These are phyloP conservation scores for Alloteropsis semialata DNA, from an alignment of 176 grass and related monocot species.

Conservation along the genomic window DNA sequence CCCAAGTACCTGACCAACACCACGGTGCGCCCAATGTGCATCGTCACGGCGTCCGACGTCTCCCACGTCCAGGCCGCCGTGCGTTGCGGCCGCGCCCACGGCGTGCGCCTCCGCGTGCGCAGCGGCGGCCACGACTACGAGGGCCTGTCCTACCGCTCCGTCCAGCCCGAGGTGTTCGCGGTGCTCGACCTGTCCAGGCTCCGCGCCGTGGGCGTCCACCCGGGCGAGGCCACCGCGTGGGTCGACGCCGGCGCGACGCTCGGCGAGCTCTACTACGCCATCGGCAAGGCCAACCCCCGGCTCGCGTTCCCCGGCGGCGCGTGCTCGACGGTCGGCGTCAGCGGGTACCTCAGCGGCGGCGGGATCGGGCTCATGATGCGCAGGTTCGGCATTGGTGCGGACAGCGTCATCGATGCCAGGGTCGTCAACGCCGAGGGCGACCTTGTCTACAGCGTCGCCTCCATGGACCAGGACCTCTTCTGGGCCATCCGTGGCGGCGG, in stretches of 20 bases:
- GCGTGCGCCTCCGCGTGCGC: slow-evolving; percentile 39
- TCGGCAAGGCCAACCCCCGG: slow-evolving; percentile 6
- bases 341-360: slow-evolving; percentile 8
- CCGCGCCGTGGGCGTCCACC: neutral
- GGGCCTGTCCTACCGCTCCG: slow-evolving; percentile 54
- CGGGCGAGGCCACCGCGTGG: neutral
- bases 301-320: slow-evolving; percentile 11
- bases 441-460: neutral
- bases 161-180: slow-evolving; percentile 4
- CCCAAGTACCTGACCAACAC: slow-evolving; percentile 12
- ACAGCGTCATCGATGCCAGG: slow-evolving; percentile 23
- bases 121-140: slow-evolving; percentile 68
- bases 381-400: neutral
- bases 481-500: slow-evolving; percentile 46
- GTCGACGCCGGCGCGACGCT: slow-evolving; percentile 12
- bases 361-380: slow-evolving; percentile 19
- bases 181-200: slow-evolving; percentile 27
- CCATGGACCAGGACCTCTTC: slow-evolving; percentile 41
- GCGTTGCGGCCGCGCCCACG: slow-evolving; percentile 23
- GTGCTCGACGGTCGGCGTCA: slow-evolving; percentile 8
- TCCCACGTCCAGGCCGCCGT: slow-evolving; percentile 38
- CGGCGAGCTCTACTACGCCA: slow-evolving; percentile 21
- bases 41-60: slow-evolving; percentile 24
- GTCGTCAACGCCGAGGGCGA: slow-evolving; percentile 35
- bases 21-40: slow-evolving; percentile 28